Base-by-base conservation (phyloP, 805 yeast species). In the Wickerhamomyces bisporus region DNA sequence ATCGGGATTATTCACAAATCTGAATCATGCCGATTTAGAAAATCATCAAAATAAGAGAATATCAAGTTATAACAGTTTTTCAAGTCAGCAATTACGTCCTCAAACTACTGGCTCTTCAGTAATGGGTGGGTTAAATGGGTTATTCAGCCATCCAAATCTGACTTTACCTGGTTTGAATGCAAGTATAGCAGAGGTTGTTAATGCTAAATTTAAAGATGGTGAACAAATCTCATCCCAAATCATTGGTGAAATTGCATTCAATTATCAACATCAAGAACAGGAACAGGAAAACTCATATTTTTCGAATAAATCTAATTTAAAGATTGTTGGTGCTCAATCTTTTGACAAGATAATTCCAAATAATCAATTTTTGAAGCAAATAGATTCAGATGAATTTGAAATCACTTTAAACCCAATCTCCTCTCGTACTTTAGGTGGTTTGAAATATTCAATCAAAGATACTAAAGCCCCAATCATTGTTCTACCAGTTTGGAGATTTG, bases 401-500 rank as follows among this genome's bases (percentile, higher is more conserved):
- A 48, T 72, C 14, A 64, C 68, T 36, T 77, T 81, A 17, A 59
- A 62, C 5, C 67, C 70, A 32, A 77, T 83, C 31, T 59, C 74
- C 27, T 70, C 79, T 30, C 77, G 77, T 51, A 81, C 94, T 1
- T 66, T 84, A 26, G 94, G 94, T 20, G 95, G 89, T 0, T 63
- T 89, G 49, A 86, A 86, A 57, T 91, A 89, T 56, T 69, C 81
- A 56, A 54, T 75, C 35, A 70, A 71, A 30, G 64, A 68, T 38
- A 64, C 68, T 41, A 57, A 64, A 13, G 75, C 81, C 9, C 97
- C 98, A 11, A 60, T 91, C 19, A 59, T 75, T 21, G 70, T 91
- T 33, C 70, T 78, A 28, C 96, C 96, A 30, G 76, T 82, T 32
- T 93, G 98, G 98, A 83, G 88, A 54, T 83, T 82, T 55, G 96